Percentiles rank a stretch among this genome's conserved stretches.
These are phyloP conservation scores for Diplocarpon rosae DNA, from an alignment of 2,329 filamentous ascomycete genomes.

Conservation along the genomic window DNA sequence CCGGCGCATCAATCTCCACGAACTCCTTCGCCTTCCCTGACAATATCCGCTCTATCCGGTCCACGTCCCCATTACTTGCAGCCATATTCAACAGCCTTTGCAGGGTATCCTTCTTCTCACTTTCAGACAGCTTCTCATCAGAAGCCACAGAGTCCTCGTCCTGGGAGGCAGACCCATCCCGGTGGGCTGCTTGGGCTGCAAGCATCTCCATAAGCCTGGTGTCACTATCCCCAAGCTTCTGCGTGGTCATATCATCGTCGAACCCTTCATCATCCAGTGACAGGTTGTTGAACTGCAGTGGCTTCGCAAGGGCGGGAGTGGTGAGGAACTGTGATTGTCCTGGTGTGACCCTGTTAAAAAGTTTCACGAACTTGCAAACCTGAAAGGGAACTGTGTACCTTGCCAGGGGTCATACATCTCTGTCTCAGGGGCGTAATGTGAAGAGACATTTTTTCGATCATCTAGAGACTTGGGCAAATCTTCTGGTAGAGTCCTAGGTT, in stretches of 20 bases:
- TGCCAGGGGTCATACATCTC: constrained; percentile 99
- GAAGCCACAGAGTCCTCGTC: constrained; percentile 71
- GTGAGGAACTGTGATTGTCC: constrained; percentile 94
- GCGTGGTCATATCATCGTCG: constrained; percentile 47
- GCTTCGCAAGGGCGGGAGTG: constrained; percentile 72
- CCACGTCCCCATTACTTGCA: constrained; percentile 87
- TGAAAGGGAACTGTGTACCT: constrained; percentile 39
- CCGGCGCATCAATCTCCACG: constrained; percentile 76
- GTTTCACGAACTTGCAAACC: constrained; percentile 1
- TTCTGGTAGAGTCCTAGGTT: constrained; percentile 51
- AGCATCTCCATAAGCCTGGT: constrained; percentile 90
- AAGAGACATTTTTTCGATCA: constrained; percentile 63
- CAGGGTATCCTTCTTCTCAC: constrained; percentile 69
- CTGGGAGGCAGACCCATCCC: constrained; percentile 58
- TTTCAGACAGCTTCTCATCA: constrained; percentile 60
- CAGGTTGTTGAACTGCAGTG: constrained; percentile 70
- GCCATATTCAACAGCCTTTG: constrained; percentile 91
- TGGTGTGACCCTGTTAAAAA: constrained; percentile 29
- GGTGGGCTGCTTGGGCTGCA: constrained; percentile 80
- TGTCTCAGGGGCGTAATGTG: constrained; percentile 60
- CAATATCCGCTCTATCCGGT: constrained; percentile 67
- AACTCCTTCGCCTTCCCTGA: constrained; percentile 61
- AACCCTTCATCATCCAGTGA: constrained; percentile 69
- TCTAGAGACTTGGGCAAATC: constrained; percentile 89
- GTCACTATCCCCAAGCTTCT: constrained; percentile 64